A percentile compares a stretch with the other conserved stretches of the same genome.
These are phyloP conservation scores for Fagus crenata DNA, from an alignment of 306 rosid genomes.

Conservation along the genomic window DNA sequence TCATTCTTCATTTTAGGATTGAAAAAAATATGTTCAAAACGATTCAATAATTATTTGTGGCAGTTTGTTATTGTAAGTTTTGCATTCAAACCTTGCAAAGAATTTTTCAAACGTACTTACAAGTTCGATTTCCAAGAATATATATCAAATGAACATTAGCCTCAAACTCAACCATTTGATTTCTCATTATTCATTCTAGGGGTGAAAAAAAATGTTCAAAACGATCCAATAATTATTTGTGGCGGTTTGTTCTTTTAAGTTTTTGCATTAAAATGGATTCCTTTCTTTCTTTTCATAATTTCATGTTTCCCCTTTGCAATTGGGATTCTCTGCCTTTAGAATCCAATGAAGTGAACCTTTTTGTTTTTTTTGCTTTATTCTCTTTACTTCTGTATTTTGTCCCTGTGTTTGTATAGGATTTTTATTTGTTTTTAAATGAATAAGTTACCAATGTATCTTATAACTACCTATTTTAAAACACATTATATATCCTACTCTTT, in stretches of 20 bases:
- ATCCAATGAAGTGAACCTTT: constrained; percentile 10
- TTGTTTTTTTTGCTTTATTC: background rate
- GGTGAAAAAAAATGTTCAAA: background rate
- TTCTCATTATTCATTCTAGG: background rate
- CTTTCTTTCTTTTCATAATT: background rate
- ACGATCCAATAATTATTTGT: background rate
- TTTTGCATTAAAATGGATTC: too few relatives aligned
- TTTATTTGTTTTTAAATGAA: background rate
- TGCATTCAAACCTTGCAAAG: too few relatives aligned
- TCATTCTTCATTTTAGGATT: too few relatives aligned
- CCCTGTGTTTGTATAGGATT: background rate
- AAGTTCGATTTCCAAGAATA: too few relatives aligned
- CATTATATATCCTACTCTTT: too few relatives aligned
- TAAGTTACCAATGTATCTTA: too few relatives aligned
- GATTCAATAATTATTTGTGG: too few relatives aligned
- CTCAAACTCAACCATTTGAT: too few relatives aligned
- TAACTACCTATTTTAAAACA: too few relatives aligned
- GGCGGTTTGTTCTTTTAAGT: background rate
- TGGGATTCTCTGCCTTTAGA: background rate
- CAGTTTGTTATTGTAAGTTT: background rate
- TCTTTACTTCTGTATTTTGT: background rate
- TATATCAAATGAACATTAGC: too few relatives aligned
- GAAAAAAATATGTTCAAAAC: background rate
- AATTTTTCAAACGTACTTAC: too few relatives aligned
- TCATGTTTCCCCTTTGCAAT: background rate